A percentile compares a stretch with the other conserved stretches of the same genome.
phyloP scores from a whole-genome alignment of 306 rosid species.

The Vigna nakashimae region DNA sequence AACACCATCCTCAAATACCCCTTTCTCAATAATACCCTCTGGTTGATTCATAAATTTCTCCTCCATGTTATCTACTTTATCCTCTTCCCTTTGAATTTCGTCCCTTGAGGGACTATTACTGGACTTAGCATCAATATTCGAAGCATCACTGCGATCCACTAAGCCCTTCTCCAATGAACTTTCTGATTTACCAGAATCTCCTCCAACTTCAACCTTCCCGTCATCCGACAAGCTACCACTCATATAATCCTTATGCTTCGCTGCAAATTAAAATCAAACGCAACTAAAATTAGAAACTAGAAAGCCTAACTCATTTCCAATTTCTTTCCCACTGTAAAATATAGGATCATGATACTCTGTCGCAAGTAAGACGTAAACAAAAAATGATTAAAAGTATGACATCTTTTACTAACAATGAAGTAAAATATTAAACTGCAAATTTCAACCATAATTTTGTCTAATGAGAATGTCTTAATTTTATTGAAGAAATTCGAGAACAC shows the following conservation, averaged over 20 bases:
- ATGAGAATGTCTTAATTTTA: background rate
- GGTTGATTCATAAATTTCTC: conserved; percentile 43
- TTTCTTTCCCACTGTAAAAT: background rate
- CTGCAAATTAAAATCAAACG: conserved; percentile 58
- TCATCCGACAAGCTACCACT: conserved; percentile 74
- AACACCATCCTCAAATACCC: conserved; percentile 48
- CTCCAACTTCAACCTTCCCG: conserved; percentile 53
- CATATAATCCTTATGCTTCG: conserved; percentile 64
- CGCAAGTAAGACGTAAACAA: background rate
- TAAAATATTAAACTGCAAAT: background rate
- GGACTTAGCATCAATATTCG: conserved; percentile 58
- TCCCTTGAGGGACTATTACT: conserved; percentile 49
- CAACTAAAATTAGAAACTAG: conserved; percentile 39
- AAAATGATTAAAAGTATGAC: background rate
- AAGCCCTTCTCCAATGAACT: conserved; percentile 59
- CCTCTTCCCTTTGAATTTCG: conserved; percentile 47
- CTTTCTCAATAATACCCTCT: conserved; percentile 45
- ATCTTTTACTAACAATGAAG: background rate
- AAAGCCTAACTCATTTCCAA: background rate
- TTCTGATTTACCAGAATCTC: conserved; percentile 57
- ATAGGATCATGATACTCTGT: background rate
- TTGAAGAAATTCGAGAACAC: background rate
- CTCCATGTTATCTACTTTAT: conserved; percentile 45
- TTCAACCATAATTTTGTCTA: background rate
- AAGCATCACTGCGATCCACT: conserved; percentile 53